phyloP scores from a whole-genome alignment of 1,284 basidiomycete genomes.

The Trametes versicolor region DNA sequence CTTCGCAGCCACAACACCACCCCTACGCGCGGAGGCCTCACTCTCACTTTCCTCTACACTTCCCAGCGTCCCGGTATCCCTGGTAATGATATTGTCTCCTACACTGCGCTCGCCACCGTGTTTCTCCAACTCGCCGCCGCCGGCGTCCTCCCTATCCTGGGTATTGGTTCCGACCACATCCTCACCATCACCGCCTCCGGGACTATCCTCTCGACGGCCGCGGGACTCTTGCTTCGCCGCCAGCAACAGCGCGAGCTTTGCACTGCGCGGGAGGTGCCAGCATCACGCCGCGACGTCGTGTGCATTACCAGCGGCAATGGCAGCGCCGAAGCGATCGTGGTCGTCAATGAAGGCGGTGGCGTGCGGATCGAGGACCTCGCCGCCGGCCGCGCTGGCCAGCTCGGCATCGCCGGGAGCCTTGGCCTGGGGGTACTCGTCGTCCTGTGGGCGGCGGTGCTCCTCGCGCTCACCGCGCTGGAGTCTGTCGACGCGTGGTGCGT shows the following conservation, averaged over 20 bases:
- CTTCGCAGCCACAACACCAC: slow-evolving; percentile 20
- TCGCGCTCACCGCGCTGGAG: slow-evolving; percentile 31
- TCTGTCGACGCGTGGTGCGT: slow-evolving; percentile 36
- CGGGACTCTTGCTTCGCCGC: slow-evolving; percentile 31
- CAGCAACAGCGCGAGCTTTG: slow-evolving; percentile 39
- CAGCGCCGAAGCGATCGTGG: slow-evolving; percentile 38
- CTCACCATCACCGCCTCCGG: slow-evolving; percentile 34
- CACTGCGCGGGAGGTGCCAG: slow-evolving; percentile 26
- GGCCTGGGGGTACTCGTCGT: slow-evolving; percentile 26
- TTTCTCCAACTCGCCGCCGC: slow-evolving; percentile 37
- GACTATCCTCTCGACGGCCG: slow-evolving; percentile 33
- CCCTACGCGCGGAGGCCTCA: slow-evolving; percentile 19
- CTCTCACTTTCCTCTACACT: slow-evolving; percentile 26
- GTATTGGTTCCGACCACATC: slow-evolving; percentile 34
- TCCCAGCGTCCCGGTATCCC: slow-evolving; percentile 14
- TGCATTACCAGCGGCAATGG: slow-evolving; percentile 43
- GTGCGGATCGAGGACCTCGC: slow-evolving; percentile 43
- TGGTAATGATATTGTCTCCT: slow-evolving; percentile 3
- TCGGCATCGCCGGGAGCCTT: slow-evolving; percentile 10
- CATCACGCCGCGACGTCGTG: slow-evolving; percentile 34
- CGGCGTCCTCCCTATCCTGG: slow-evolving; percentile 31
- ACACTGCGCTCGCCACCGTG: slow-evolving; percentile 5
- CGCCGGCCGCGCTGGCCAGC: slow-evolving; percentile 24
- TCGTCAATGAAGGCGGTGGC: slow-evolving; percentile 37
- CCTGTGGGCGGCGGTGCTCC: slow-evolving; percentile 34